These are phyloP conservation scores for Strobilomyces echinocephalus DNA, from an alignment of 768 basidiomycete genomes.

Conservation along the genomic window DNA sequence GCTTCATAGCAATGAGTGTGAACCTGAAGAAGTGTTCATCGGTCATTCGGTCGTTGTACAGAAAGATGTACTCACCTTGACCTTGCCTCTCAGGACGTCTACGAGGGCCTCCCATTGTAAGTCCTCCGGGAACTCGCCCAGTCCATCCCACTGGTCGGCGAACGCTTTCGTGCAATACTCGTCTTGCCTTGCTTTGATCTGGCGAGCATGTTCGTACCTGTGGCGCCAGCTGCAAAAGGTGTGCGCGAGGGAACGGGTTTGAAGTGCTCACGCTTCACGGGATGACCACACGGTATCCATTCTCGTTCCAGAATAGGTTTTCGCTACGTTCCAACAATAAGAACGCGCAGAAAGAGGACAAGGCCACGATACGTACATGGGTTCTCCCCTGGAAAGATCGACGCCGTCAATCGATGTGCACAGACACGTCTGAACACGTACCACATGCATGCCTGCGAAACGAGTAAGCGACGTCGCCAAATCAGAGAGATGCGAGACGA, in stretches of 20 bases:
- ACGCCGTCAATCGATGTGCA: background rate
- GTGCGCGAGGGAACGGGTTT: background rate
- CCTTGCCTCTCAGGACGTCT: constrained; percentile 66
- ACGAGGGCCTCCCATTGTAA: constrained; percentile 68
- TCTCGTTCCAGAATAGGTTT: constrained; percentile 40
- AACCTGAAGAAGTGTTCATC: constrained; percentile 27
- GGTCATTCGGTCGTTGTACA: background rate
- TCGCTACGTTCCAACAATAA: constrained; percentile 8
- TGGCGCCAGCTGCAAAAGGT: background rate
- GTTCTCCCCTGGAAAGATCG: constrained; percentile 46
- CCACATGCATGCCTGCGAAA: constrained; percentile 55
- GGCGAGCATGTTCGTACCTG: constrained; percentile 59
- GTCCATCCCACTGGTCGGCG: constrained; percentile 39
- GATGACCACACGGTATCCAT: constrained; percentile 68
- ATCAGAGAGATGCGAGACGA: background rate
- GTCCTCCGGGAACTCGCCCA: constrained; percentile 59
- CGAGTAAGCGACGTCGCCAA: constrained; percentile 2
- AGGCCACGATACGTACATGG: constrained; percentile 32
- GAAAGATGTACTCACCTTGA: constrained; percentile 46
- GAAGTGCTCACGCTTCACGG: constrained; percentile 44
- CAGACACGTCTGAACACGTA: constrained; percentile 27
- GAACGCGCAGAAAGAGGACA: background rate
- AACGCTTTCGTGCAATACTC: constrained; percentile 53
- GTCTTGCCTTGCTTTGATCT: constrained; percentile 66
- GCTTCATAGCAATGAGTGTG: constrained; percentile 57